phyloP scores from a whole-genome alignment of 228 moss, liverwort and hornwort genomes.

The Sphagnum magellanicum region DNA sequence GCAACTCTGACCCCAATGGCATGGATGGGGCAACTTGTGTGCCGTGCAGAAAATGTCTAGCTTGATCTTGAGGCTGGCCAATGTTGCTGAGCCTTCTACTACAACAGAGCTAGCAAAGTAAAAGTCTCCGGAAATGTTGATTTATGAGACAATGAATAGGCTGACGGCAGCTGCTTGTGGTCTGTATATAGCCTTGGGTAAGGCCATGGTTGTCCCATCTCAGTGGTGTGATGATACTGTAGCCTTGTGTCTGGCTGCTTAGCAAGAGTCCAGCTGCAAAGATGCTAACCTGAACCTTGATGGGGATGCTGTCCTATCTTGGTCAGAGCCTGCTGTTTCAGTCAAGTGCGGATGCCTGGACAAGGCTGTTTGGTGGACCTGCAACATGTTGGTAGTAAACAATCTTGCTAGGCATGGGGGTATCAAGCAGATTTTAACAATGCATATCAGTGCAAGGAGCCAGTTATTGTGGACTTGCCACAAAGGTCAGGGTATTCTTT shows the following conservation, averaged over 20 bases:
- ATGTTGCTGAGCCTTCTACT: conserved; percentile 56
- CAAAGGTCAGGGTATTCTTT: conserved; percentile 66
- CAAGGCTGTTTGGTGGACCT: conserved; percentile 84
- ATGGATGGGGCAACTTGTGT: conserved; percentile 68
- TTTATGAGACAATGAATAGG: conserved; percentile 86
- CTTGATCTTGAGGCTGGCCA: conserved; percentile 57
- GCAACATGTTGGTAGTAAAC: conserved; percentile 83
- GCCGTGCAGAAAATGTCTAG: conserved; percentile 69
- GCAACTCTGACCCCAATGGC: conserved; percentile 88
- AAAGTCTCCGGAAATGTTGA: conserved; percentile 76
- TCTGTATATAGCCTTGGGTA: conserved; percentile 86
- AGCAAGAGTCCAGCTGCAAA: conserved; percentile 60
- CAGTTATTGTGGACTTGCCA: conserved; percentile 82
- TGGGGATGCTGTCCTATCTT: conserved; percentile 38
- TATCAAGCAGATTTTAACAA: conserved; percentile 65
- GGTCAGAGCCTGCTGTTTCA: conserved; percentile 44
- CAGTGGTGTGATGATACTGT: conserved; percentile 85
- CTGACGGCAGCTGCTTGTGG: conserved; percentile 64
- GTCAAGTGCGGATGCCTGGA: conserved; percentile 86
- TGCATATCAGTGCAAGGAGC: conserved; percentile 71
- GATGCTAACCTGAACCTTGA: conserved; percentile 72
- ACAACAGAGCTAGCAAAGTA: conserved; percentile 58
- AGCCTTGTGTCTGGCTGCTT: conserved; percentile 61
- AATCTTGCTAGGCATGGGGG: conserved; percentile 75
- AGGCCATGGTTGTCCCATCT: conserved; percentile 89